phyloP scores from a whole-genome alignment of 805 yeast species.

The Candida krabiensis region DNA sequence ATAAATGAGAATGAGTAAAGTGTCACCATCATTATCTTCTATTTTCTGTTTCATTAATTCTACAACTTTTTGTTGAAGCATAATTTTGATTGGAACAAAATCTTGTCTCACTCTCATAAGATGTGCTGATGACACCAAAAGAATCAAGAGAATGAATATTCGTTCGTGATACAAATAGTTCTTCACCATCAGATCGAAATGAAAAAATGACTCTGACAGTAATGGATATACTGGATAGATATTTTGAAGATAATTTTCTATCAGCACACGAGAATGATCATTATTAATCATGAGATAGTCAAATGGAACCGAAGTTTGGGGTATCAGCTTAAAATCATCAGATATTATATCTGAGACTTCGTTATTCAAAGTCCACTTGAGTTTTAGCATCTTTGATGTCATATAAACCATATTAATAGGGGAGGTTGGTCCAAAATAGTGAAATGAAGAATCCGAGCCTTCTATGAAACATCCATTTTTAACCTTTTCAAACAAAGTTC shows the following conservation, averaged over 20 bases:
- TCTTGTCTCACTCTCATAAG: conserved; percentile 17
- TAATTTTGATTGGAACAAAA: conserved; percentile 17
- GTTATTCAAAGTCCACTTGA: conserved; percentile 1
- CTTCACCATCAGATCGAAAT: conserved; percentile 17
- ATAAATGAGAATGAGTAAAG: conserved; percentile 12
- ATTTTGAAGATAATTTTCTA: conserved; percentile 17
- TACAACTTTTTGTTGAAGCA: conserved; percentile 18
- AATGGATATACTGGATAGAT: conserved; percentile 21
- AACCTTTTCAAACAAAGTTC: conserved; percentile 3
- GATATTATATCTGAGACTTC: neutral
- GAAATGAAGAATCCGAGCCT: conserved; percentile 7
- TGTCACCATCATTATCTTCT: conserved; percentile 17
- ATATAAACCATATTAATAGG: conserved; percentile 11
- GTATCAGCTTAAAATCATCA: conserved; percentile 1
- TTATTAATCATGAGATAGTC: conserved; percentile 15
- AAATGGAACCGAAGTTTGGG: conserved; percentile 11
- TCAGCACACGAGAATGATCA: conserved; percentile 16
- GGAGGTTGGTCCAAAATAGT: conserved; percentile 22
- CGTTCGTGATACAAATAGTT: conserved; percentile 16
- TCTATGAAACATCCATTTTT: conserved; percentile 18
- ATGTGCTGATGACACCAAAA: conserved; percentile 21
- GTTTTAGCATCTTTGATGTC: conserved; percentile 9
- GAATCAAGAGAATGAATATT: conserved; percentile 15
- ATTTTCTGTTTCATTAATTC: conserved; percentile 13
- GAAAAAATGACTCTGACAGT: conserved; percentile 18